These are phyloP conservation scores for Suillus fuscotomentosus DNA, from an alignment of 768 basidiomycete genomes.

Conservation along the genomic window DNA sequence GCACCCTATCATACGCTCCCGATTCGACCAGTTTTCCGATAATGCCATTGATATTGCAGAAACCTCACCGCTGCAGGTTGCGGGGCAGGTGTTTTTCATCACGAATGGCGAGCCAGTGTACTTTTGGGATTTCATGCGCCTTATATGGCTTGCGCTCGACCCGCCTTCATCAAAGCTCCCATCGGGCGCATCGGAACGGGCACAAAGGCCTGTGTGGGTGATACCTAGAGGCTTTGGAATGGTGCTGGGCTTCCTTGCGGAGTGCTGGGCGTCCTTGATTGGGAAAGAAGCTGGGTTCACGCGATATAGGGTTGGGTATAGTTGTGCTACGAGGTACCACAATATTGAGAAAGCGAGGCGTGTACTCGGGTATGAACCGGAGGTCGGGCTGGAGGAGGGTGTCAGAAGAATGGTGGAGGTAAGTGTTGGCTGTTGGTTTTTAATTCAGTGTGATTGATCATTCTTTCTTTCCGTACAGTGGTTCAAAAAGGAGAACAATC, in stretches of 20 bases:
- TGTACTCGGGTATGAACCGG: constrained; percentile 90
- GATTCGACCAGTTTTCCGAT: constrained; percentile 79
- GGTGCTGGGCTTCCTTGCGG: constrained; percentile 65
- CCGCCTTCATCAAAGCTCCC: constrained; percentile 31
- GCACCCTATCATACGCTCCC: constrained; percentile 66
- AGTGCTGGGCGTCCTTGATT: constrained; percentile 68
- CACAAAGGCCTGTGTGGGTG: constrained; percentile 37
- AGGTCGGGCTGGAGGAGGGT: constrained; percentile 87
- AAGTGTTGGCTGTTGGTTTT: constrained; percentile 22
- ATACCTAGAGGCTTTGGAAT: constrained; percentile 69
- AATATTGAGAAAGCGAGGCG: constrained; percentile 93
- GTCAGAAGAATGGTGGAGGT: constrained; percentile 77
- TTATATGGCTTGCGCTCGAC: constrained; percentile 74
- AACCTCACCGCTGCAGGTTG: constrained; percentile 68
- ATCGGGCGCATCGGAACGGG: constrained; percentile 45
- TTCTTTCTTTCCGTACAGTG: constrained; percentile 15
- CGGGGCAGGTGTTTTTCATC: constrained; percentile 94
- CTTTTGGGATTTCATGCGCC: constrained; percentile 92
- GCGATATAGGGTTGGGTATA: constrained; percentile 77
- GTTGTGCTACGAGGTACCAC: constrained; percentile 79
- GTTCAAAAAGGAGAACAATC: constrained; percentile 30
- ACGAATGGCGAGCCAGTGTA: constrained; percentile 95
- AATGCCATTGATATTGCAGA: constrained; percentile 50
- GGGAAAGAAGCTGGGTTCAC: constrained; percentile 88
- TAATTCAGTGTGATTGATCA: not conserved